Conservation (phyloP, 192 early-diverging fungal genomes). For the Coemansia sp. region DNA sequence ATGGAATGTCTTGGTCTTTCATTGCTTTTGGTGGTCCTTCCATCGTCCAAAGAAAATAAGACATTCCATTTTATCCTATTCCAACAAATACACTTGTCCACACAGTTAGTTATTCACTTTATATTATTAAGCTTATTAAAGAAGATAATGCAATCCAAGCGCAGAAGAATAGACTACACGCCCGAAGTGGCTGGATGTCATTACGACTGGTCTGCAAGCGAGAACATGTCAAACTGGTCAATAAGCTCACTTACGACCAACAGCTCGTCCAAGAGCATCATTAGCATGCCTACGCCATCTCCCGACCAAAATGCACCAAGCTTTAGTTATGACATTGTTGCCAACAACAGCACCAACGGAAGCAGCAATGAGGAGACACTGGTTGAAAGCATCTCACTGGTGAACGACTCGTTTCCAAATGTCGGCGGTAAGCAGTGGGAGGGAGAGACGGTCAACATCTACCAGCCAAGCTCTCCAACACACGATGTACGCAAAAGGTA, state of each 20-base stretch:
- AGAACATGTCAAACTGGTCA: constrained; percentile 25
- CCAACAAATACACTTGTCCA: too few relatives aligned
- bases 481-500: constrained; percentile 12
- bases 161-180: constrained; percentile 3
- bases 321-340: not conserved
- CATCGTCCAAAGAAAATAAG: too few relatives aligned
- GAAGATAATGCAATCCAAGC: constrained; percentile 2
- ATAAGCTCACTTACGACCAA: constrained; percentile 22
- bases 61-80: too few relatives aligned
- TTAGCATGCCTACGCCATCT: constrained; percentile 21
- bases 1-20: too few relatives aligned
- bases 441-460: constrained; percentile 7
- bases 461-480: constrained; percentile 10
- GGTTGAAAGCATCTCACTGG: not conserved
- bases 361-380: constrained; percentile 26
- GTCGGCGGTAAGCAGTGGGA: not conserved
- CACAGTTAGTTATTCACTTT: too few relatives aligned
- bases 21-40: too few relatives aligned
- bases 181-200: constrained; percentile 1
- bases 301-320: constrained; percentile 7
- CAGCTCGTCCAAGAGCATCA: constrained; percentile 8
- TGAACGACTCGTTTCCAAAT: constrained; percentile 1
- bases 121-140: too few relatives aligned
- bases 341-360: constrained; percentile 1
- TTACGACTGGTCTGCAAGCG: constrained; percentile 26